Evolutionary conservation across 306 rosid species (phyloP), one percentile per base, ranked within the genome.

Genomic region (Sphenostylis stenocarpa): DNA sequence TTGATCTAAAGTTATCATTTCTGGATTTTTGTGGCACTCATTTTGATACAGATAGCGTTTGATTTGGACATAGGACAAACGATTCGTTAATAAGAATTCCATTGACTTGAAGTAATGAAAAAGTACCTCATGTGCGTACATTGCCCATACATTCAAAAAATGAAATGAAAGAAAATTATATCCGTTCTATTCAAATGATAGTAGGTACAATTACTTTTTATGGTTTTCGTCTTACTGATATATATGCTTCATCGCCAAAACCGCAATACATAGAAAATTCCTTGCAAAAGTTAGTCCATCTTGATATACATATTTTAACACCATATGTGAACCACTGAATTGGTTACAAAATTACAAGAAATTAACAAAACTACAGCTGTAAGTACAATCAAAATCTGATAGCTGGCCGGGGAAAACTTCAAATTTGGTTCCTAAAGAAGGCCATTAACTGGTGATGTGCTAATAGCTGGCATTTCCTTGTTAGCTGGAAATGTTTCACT

Each of bases 391-490:
- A 81, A 82, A 73, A 45, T 77, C 70, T 48, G 56, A 60, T 41
- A 48, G 48, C 20, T 20, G 61, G 74, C 78, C 72, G 20, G 31
- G 65, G 39, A 51, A 77, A 21, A 70, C 76, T 66, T 70, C 73
- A 55, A 56, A 61, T 66, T 73, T 20, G 67, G 77, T 55, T 83
- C 72, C 78, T 88, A 89, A 4, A 85, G 88, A 79, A 89, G 92
- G 78, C 87, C 90, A 85, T 84, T 84, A 73, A 84, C 90, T 20
- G 91, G 90, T 34, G 95, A 91, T 26, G 88, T 84, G 55, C 79
- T 85, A 64, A 86, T 89, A 67, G 83, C 86, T 11, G 87, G 90
- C 77, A 80, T 82, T 51, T 88, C 96, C 76, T 80, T 91, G 85
- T 86, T 86, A 69, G 83, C 67, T 52, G 81, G 73, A 20, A 63